Evolutionary conservation across 345 rosid genomes (phyloP).

Genomic region (Eucalyptus grandis): DNA sequence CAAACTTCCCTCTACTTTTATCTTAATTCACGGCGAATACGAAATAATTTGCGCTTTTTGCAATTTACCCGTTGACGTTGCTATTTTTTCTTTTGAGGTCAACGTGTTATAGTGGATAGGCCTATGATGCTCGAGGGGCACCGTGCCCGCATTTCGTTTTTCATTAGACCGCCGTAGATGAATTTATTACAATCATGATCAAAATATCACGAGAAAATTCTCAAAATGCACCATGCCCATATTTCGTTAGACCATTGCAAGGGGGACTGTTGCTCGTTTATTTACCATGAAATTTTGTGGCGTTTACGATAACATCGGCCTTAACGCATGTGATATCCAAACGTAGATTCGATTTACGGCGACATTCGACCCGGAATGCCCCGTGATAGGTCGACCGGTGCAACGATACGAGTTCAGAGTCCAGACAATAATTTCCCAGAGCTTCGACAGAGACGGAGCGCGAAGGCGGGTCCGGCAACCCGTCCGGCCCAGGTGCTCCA

Average conservation of each 20-base stretch:
- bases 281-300: not conserved
- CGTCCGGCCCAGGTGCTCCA: not conserved
- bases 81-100: not conserved
- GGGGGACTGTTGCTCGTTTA: not conserved
- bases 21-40: not conserved
- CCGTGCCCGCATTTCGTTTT: not conserved
- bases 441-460: not conserved
- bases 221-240: not conserved
- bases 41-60: not conserved
- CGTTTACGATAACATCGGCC: not conserved
- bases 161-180: not conserved
- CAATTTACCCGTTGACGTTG: not conserved
- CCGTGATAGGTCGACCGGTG: not conserved
- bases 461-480: not conserved
- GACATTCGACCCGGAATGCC: not conserved
- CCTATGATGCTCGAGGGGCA: not conserved
- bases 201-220: not conserved
- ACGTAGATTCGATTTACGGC: not conserved
- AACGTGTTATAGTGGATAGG: not conserved
- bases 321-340: not conserved
- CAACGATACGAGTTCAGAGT: not conserved
- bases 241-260: too few species aligned
- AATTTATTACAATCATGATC: not conserved
- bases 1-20: not conserved
- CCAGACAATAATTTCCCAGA: not conserved